Evolutionary conservation across 2,329 filamentous ascomycete species (phyloP).

Genomic region (Harringtonia aguacate): DNA sequence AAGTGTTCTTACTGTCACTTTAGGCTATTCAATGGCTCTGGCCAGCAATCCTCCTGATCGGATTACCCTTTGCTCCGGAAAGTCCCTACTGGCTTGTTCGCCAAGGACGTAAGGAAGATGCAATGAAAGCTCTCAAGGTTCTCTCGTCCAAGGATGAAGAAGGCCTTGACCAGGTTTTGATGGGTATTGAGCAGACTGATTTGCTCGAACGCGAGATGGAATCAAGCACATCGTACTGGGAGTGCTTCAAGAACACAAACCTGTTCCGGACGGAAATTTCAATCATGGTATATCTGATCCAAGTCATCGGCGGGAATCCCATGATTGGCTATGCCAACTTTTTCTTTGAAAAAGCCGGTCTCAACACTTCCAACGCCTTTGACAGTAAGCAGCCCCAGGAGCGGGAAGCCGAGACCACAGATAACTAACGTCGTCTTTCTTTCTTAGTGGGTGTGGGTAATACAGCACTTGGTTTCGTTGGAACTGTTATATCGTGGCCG

Average conservation of each 20-base stretch:
- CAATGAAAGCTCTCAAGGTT: slow-evolving; percentile 20
- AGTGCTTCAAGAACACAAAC: slow-evolving; percentile 42
- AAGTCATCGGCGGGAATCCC: slow-evolving; percentile 15
- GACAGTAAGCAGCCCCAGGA: slow-evolving; percentile 13
- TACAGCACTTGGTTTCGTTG: slow-evolving; percentile 34
- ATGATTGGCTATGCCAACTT: slow-evolving; percentile 30
- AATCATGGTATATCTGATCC: slow-evolving; percentile 26
- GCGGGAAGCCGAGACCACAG: no score
- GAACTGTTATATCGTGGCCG: slow-evolving; percentile 2
- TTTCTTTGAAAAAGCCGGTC: slow-evolving; percentile 27
- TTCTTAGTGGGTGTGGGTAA: slow-evolving; percentile 16
- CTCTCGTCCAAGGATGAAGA: slow-evolving; percentile 13
- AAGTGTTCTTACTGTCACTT: no score
- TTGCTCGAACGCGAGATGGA: slow-evolving; percentile 9
- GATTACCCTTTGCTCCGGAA: slow-evolving; percentile 32
- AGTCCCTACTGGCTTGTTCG: slow-evolving; percentile 37
- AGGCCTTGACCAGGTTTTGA: background rate
- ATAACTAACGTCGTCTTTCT: background rate
- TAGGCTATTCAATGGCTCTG: slow-evolving; percentile 18
- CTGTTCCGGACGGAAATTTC: slow-evolving; percentile 42
- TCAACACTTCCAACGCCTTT: slow-evolving; percentile 22
- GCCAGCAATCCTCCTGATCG: slow-evolving; percentile 28
- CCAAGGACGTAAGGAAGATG: slow-evolving; percentile 22
- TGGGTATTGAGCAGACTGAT: background rate
- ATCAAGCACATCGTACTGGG: slow-evolving; percentile 16